Evolutionary conservation across 371 early-diverging fungal genomes (phyloP), one percentile per base, ranked within the genome.

Genomic region (Apophysomyces sp.): DNA sequence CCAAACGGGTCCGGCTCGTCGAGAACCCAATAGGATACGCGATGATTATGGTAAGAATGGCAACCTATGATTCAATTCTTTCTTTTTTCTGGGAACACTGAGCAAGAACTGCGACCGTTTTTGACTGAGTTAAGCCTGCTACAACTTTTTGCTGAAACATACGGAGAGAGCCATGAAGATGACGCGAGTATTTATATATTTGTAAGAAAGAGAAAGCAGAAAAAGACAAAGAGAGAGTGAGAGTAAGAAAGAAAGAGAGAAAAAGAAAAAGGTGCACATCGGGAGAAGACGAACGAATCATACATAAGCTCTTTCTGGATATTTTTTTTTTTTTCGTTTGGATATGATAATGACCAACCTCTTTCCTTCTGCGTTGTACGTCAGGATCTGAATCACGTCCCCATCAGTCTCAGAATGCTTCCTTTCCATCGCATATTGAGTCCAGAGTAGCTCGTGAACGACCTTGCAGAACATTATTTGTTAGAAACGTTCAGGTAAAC

Each of bases 401-500:
- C 4, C 21, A 44, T 44, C 49, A 44, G 21, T 44, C 49, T 21
- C 49, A 62, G 57, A 66, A 52, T 52, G 52, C 62, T 41, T 67
- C 68, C 34, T 62, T 75, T 53, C 72, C 73, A 44, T 52, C 69
- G 30, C 72, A 71, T 37, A 73, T 80, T 58, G 78, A 77, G 55
- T 64, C 78, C 54, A 76, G 80, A 64, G 68, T 75, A 3, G 77
- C 78, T 31, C 69, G 69, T 59, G 82, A 81, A 56, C 71, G 74
- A 53, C 82, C 82, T 36, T 81, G 82, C 59, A 68, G 83, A 68
- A 83, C 83, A 11, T 59, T 83, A 27, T 83, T 83, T 63, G 74
- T 83, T 26, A 77, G 83, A 70, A 78, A 83, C 69, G 73, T 81
- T 64, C 81, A 83, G 81, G 83, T 83, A 81, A 71, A 53, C 31